Evolutionary conservation across 768 basidiomycete genomes (phyloP), one percentile per base, ranked within the genome.

Genomic region (Inosperma sp.): DNA sequence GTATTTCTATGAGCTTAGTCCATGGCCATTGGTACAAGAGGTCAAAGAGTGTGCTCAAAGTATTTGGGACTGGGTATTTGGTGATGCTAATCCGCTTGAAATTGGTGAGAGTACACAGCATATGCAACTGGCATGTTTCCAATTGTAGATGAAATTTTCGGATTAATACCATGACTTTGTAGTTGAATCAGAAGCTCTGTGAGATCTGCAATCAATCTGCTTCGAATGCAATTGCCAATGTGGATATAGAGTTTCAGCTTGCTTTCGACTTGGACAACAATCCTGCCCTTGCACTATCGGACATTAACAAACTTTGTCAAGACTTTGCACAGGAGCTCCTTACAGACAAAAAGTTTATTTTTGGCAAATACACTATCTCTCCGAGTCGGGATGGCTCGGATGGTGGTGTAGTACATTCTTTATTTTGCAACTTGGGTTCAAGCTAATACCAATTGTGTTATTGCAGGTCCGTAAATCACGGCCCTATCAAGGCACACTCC

Each of bases 151-250:
- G 7, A n/a, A n/a, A 13, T 10, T 42, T 42, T 17, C 4, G 25
- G 25, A 26, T 27, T 42, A 17, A 42, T 42, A 26, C 7, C n/a
- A 14, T 27, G 37, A 40, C 25, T 40, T 14, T 14, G 7, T 40
- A 40, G 37, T 40, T 40, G 21, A 40, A 10, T 19, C 37, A 40
- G 25, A 40, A 40, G 37, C 37, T 40, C 37, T 40, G 37, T 40
- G 37, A 40, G 21, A 40, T 40, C 19, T 7, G 37, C 37, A 40
- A 19, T 9, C 37, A 40, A 40, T 40, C 21, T 7, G 21, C 21
- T 40, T 10, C 37, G 14, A 22, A 19, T 23, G 37, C 37, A 23
- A 22, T 40, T 23, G 25, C n/a, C 10, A 5, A 13, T 14, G 12
- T 40, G n/a, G 37, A 40, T 40, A 23, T 23, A 3, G 21, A 40